Evolutionary conservation across 1,284 basidiomycete species (phyloP).

Genomic region (Malassezia arunalokei): DNA sequence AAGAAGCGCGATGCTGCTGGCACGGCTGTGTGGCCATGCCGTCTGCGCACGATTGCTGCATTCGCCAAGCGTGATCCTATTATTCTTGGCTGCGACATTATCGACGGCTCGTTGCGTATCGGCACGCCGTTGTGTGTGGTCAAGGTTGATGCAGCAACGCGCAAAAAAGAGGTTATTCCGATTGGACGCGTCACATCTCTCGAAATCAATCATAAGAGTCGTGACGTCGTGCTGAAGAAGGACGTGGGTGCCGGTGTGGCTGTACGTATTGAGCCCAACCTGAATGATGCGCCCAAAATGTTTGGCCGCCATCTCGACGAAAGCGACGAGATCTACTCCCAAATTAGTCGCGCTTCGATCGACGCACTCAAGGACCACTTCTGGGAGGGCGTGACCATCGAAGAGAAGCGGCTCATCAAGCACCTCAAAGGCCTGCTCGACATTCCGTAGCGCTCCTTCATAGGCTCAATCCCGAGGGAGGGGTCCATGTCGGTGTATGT

Average conservation of each 20-base stretch:
- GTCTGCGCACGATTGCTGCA: conserved; percentile 77
- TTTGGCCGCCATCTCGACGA: conserved; percentile 73
- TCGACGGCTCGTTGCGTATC: conserved; percentile 76
- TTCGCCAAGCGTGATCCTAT: conserved; percentile 94
- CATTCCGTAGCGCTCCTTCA: conserved; percentile 38
- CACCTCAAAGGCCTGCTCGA: conserved; percentile 68
- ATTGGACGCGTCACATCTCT: conserved; percentile 79
- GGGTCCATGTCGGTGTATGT: no score
- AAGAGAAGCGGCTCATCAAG: conserved; percentile 90
- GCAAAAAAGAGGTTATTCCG: conserved; percentile 78
- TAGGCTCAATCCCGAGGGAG: no score
- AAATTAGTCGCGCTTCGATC: conserved; percentile 80
- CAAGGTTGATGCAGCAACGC: conserved; percentile 68
- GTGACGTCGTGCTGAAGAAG: conserved; percentile 72
- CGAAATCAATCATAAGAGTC: conserved; percentile 42
- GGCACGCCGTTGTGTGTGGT: conserved; percentile 94
- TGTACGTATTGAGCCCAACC: conserved; percentile 94
- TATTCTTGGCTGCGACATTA: conserved; percentile 90
- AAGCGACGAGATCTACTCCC: conserved; percentile 82
- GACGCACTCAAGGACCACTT: conserved; percentile 85
- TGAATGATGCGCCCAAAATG: conserved; percentile 82
- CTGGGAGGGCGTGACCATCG: conserved; percentile 74
- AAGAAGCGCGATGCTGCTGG: conserved; percentile 83
- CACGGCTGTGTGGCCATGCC: conserved; percentile 91
- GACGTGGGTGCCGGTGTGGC: conserved; percentile 92